phyloP scores from a whole-genome alignment of 257 asterid genomes.

The Phtheirospermum japonicum region DNA sequence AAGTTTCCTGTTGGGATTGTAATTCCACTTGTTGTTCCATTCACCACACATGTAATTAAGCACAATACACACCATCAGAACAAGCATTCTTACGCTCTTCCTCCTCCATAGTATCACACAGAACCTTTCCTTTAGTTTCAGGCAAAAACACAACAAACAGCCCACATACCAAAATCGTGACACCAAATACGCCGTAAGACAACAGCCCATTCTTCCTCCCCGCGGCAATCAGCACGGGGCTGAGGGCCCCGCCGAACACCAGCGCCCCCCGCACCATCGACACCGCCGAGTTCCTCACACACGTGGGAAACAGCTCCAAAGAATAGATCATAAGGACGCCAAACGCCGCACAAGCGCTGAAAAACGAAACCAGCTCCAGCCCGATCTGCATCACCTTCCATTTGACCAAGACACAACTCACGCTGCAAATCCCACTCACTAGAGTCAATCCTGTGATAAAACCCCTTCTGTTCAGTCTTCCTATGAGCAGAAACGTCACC shows the following conservation, averaged over 20 bases:
- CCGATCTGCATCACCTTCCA: conserved; percentile 35
- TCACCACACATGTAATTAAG: neutral
- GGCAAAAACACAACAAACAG: conserved; percentile 49
- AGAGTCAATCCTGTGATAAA: conserved; percentile 35
- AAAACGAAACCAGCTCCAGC: conserved; percentile 55
- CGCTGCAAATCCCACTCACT: conserved; percentile 52
- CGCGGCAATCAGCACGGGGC: conserved; percentile 52
- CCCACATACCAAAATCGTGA: conserved; percentile 36
- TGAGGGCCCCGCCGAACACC: conserved; percentile 50
- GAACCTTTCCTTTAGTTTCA: conserved; percentile 51
- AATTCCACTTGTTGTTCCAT: no score
- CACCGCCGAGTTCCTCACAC: conserved; percentile 68
- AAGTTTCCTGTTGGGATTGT: no score
- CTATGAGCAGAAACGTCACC: conserved; percentile 36
- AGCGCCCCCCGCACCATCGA: conserved; percentile 72
- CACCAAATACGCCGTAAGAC: conserved; percentile 60
- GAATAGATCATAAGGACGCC: conserved; percentile 46
- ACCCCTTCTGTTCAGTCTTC: conserved; percentile 35
- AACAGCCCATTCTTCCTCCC: conserved; percentile 43
- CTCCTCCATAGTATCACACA: conserved; percentile 56
- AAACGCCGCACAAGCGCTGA: conserved; percentile 49
- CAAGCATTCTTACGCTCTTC: conserved; percentile 40
- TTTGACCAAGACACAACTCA: conserved; percentile 36
- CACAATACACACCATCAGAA: no score
- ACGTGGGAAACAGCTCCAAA: conserved; percentile 67